Evolutionary conservation across 139 green algal genomes (phyloP).

Genomic region (Chlorella sp.): DNA sequence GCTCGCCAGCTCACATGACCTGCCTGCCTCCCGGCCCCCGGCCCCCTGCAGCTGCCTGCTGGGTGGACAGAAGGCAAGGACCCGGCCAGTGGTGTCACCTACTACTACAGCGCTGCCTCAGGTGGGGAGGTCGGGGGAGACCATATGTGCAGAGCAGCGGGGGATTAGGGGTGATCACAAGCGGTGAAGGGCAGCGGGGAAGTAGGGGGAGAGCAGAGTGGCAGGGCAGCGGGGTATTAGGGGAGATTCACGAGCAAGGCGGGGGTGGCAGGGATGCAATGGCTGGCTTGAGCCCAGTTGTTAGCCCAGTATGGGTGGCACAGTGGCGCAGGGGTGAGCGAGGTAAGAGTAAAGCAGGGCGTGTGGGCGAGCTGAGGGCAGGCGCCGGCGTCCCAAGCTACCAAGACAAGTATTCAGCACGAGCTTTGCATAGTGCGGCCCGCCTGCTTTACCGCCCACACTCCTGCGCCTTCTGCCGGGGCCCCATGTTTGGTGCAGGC

Average conservation of each 20-base stretch:
- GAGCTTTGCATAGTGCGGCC: not conserved
- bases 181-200: too few relatives aligned
- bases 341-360: not conserved
- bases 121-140: not conserved
- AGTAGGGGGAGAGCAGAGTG: too few relatives aligned
- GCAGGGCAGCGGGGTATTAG: too few relatives aligned
- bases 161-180: too few relatives aligned
- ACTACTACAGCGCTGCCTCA: constrained; percentile 19
- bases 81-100: constrained; percentile 5
- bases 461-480: too few relatives aligned
- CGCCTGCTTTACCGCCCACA: not conserved
- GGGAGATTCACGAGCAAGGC: too few relatives aligned
- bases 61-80: constrained; percentile 27
- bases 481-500: constrained; percentile 15
- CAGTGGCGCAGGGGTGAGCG: not conserved
- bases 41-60: not conserved
- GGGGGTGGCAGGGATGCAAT: too few relatives aligned
- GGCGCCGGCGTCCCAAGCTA: not conserved
- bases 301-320: not conserved
- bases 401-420: not conserved
- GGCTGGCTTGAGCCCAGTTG: too few relatives aligned
- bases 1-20: not conserved
- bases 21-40: too few relatives aligned
- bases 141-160: too few relatives aligned
- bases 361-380: not conserved